A percentile compares a stretch with the other conserved stretches of the same genome.
Evolutionary conservation across 2,329 filamentous ascomycete species (phyloP).

Genomic region (Ramularia collo-cygni): DNA sequence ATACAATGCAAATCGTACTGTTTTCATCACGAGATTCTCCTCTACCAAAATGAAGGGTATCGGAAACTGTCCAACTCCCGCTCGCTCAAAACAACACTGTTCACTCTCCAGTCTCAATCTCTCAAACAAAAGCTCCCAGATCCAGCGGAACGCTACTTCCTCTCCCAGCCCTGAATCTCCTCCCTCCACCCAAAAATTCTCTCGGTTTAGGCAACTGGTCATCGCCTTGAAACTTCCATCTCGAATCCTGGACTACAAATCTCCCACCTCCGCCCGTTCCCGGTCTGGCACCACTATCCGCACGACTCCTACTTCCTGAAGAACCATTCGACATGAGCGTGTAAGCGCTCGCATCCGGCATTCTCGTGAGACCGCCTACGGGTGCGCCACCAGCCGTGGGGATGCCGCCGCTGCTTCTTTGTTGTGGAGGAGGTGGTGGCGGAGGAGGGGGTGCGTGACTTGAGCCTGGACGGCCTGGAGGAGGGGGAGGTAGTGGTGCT

Average conservation of each 20-base stretch:
- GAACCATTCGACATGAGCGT: conserved; percentile 33
- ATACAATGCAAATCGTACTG: too few species aligned
- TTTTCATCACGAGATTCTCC: too few species aligned
- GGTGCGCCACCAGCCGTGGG: conserved; percentile 23
- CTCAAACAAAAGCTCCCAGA: conserved; percentile 52
- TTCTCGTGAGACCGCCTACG: conserved; percentile 8
- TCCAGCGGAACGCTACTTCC: conserved; percentile 92
- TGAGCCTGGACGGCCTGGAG: conserved; percentile 30
- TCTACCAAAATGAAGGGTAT: too few species aligned
- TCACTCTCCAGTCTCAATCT: too few species aligned
- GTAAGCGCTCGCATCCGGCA: conserved; percentile 25
- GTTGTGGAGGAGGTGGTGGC: conserved; percentile 22
- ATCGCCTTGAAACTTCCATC: conserved; percentile 86
- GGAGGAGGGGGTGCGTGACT: conserved; percentile 39
- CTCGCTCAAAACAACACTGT: too few species aligned
- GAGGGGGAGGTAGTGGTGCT: conserved; percentile 20
- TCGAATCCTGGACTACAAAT: conserved; percentile 48
- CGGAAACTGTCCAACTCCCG: too few species aligned
- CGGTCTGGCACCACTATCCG: conserved; percentile 16
- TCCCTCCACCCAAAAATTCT: conserved; percentile 65
- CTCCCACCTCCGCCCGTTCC: conserved; percentile 15
- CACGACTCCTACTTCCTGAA: conserved; percentile 12
- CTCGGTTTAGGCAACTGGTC: conserved; percentile 75
- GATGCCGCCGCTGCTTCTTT: conserved; percentile 22
- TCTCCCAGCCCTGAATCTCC: conserved; percentile 80